A percentile compares a stretch with the other conserved stretches of the same genome.
Evolutionary conservation across 83 land plant genomes (phyloP).

Genomic region (Thuja plicata): DNA sequence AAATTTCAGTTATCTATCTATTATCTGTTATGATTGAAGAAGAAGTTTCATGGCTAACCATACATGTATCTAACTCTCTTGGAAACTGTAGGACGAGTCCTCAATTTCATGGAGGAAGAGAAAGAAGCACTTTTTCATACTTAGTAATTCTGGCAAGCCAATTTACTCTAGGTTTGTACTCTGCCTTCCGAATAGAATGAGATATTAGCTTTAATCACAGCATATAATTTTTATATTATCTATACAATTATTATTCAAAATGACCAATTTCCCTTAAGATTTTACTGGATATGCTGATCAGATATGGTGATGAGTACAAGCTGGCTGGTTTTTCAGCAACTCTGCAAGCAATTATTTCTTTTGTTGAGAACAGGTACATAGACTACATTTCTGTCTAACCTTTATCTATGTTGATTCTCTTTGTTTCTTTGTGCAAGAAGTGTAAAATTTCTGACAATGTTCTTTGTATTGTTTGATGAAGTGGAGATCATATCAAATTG

Average conservation of each 20-base stretch:
- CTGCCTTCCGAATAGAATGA: slow-evolving; percentile 1
- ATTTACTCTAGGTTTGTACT: slow-evolving; percentile 82
- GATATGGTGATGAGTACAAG: slow-evolving; percentile 97
- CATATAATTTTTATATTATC: not conserved
- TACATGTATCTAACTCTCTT: not conserved
- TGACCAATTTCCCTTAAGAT: not conserved
- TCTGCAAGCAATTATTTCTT: slow-evolving; percentile 95
- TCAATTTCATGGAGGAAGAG: slow-evolving; percentile 90
- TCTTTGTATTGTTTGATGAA: slow-evolving; percentile 16
- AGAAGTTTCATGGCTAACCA: not conserved
- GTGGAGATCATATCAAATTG: slow-evolving; percentile 63
- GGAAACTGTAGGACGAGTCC: slow-evolving; percentile 61
- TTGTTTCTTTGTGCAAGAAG: not conserved
- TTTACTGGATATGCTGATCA: slow-evolving; percentile 13
- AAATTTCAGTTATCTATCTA: not conserved
- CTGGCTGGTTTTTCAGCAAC: slow-evolving; percentile 99
- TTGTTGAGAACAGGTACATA: slow-evolving; percentile 87
- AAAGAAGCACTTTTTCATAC: slow-evolving; percentile 89
- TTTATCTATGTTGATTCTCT: not conserved
- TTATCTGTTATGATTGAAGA: not conserved
- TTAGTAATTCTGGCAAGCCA: slow-evolving; percentile 97
- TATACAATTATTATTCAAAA: not conserved
- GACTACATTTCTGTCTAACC: not conserved
- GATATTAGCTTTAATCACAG: not conserved
- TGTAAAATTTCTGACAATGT: not conserved